A percentile compares a stretch with the other conserved stretches of the same genome.
Conservation (phyloP, 2,329 filamentous ascomycete species). For the Cladophialophora psammophila region DNA sequence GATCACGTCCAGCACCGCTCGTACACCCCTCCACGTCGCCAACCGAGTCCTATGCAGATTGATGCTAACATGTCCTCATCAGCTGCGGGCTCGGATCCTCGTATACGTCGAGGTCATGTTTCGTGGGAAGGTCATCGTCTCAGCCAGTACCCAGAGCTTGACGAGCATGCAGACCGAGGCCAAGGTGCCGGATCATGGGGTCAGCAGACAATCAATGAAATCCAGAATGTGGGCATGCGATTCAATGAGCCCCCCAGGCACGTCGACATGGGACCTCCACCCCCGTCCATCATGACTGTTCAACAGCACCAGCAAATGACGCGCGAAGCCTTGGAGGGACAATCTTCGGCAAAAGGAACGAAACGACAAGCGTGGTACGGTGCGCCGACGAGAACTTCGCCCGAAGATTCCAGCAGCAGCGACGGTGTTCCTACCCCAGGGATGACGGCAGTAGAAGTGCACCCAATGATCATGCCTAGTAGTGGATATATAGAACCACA, state of each 20-base stretch:
- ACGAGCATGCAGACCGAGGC: slow-evolving; percentile 47
- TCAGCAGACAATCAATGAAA: slow-evolving; percentile 53
- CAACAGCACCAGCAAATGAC: slow-evolving; percentile 40
- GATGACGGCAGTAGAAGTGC: slow-evolving; percentile 56
- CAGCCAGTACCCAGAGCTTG: slow-evolving; percentile 45
- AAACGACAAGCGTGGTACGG: slow-evolving; percentile 48
- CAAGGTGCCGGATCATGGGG: slow-evolving; percentile 52
- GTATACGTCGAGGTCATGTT: slow-evolving; percentile 51
- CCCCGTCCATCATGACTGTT: slow-evolving; percentile 21
- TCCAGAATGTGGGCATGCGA: slow-evolving; percentile 42
- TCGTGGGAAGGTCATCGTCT: slow-evolving; percentile 53
- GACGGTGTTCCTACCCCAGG: slow-evolving; percentile 58
- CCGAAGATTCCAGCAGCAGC: slow-evolving; percentile 58
- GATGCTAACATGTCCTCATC: slow-evolving; percentile 58
- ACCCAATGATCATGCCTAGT: slow-evolving; percentile 58
- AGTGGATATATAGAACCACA: slow-evolving; percentile 56
- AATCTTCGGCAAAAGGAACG: slow-evolving; percentile 30
- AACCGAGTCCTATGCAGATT: slow-evolving; percentile 78
- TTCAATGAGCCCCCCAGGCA: slow-evolving; percentile 16
- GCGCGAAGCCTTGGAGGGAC: slow-evolving; percentile 33
- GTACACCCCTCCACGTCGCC: slow-evolving; percentile 67
- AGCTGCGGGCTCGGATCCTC: slow-evolving; percentile 51
- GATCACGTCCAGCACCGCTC: slow-evolving; percentile 70
- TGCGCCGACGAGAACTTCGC: slow-evolving; percentile 50
- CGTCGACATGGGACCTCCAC: slow-evolving; percentile 35